Conservation (phyloP, 2,329 filamentous ascomycete species). For the Mollisia scopiformis region DNA sequence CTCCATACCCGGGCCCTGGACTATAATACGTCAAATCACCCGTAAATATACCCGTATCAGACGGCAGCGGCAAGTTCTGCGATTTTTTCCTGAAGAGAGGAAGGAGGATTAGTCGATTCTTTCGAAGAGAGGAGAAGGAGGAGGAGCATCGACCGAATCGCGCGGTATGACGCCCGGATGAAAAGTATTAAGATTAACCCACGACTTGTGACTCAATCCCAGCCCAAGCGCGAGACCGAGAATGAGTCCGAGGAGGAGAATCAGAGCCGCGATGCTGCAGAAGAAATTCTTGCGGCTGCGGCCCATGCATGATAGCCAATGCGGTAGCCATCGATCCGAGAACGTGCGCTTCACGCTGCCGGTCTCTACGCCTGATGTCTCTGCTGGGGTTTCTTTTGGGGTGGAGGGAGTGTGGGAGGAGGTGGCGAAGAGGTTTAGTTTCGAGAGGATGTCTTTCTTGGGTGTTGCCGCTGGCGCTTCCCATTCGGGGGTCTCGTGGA, state of each 20-base stretch:
- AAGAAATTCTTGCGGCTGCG: slow-evolving; percentile 16
- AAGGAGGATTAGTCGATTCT: slow-evolving; percentile 19
- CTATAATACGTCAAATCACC: slow-evolving; percentile 74
- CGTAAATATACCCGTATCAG: slow-evolving; percentile 52
- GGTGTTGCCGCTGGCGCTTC: slow-evolving; percentile 25
- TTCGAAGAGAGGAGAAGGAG: background rate
- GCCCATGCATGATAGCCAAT: slow-evolving; percentile 12
- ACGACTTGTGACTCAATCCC: slow-evolving; percentile 27
- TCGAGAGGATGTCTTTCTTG: slow-evolving; percentile 21
- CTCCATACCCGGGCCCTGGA: slow-evolving; percentile 64
- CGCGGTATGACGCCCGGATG: slow-evolving; percentile 9
- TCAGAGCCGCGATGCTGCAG: slow-evolving; percentile 17
- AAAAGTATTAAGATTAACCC: slow-evolving; percentile 23
- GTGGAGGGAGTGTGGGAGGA: slow-evolving; percentile 2
- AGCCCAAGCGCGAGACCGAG: slow-evolving; percentile 36
- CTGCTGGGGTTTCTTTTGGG: background rate
- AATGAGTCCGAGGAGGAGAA: background rate
- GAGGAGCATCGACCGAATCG: background rate
- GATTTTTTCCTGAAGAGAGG: slow-evolving; percentile 15
- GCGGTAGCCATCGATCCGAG: slow-evolving; percentile 12
- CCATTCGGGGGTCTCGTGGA: slow-evolving; percentile 31
- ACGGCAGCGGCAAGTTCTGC: slow-evolving; percentile 53
- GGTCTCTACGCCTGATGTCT: slow-evolving; percentile 8
- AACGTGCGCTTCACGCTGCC: slow-evolving; percentile 13
- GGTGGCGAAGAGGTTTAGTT: background rate